Evolutionary conservation across 805 yeast genomes (phyloP).

Genomic region (Kuraishia capsulata): DNA sequence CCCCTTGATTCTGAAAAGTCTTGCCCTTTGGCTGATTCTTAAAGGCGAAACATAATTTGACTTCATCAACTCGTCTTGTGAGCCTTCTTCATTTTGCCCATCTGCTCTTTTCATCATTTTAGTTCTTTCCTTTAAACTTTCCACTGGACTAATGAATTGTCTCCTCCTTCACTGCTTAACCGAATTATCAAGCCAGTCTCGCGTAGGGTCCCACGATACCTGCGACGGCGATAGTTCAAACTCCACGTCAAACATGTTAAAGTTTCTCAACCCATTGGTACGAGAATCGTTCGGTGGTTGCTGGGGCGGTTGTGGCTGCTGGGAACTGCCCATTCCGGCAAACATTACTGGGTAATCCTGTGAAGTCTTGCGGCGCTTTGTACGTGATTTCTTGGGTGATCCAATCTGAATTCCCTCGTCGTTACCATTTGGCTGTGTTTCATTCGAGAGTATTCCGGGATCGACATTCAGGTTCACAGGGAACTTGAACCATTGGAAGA

Average conservation of each 20-base stretch:
- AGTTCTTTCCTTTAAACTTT: too few relatives aligned
- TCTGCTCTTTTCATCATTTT: too few relatives aligned
- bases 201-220: slow-evolving; percentile 2
- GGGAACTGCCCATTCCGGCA: background rate
- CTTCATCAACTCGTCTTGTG: too few relatives aligned
- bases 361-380: background rate
- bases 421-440: too few relatives aligned
- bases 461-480: slow-evolving; percentile 6
- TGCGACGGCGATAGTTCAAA: background rate
- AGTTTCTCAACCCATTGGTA: slow-evolving; percentile 3
- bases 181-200: slow-evolving; percentile 5
- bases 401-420: background rate
- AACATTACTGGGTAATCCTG: background rate
- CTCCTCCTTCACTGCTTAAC: background rate
- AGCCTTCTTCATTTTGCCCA: too few relatives aligned
- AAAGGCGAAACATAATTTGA: too few relatives aligned
- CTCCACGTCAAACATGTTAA: slow-evolving; percentile 7
- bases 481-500: slow-evolving; percentile 9
- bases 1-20: too few relatives aligned
- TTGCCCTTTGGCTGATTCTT: too few relatives aligned
- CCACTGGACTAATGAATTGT: too few relatives aligned
- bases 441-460: too few relatives aligned
- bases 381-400: background rate
- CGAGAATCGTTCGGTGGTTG: background rate
- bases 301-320: background rate